phyloP scores from a whole-genome alignment of 1,284 basidiomycete species.

The Ustilago tritici region DNA sequence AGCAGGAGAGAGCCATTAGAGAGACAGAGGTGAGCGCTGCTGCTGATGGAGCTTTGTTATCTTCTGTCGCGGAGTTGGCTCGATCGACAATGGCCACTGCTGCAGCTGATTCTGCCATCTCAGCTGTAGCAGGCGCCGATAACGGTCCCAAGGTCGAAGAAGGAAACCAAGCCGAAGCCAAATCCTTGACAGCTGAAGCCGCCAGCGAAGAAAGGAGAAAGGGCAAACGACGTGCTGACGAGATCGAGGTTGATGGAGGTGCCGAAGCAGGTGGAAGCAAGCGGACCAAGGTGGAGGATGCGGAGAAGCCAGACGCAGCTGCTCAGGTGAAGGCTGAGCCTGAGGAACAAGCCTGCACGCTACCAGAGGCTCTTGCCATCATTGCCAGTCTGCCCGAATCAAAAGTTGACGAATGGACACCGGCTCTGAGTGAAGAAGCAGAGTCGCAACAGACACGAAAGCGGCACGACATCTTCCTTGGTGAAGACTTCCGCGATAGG shows the following conservation, averaged over 20 bases:
- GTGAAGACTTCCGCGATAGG: slow-evolving; percentile 66
- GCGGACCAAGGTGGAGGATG: slow-evolving; percentile 22
- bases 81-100: slow-evolving; percentile 21
- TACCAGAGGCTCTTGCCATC: slow-evolving; percentile 25
- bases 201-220: slow-evolving; percentile 1
- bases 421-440: slow-evolving; percentile 24
- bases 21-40: slow-evolving; percentile 34
- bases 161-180: neutral
- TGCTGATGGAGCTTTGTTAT: slow-evolving; percentile 37
- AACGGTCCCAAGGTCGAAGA: neutral
- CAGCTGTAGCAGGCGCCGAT: slow-evolving; percentile 4
- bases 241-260: neutral
- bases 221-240: slow-evolving; percentile 35
- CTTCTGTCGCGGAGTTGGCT: slow-evolving; percentile 47
- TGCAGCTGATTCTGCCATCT: slow-evolving; percentile 6
- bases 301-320: neutral
- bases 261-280: slow-evolving; percentile 11
- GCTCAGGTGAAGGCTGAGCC: neutral
- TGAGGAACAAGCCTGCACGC: slow-evolving; percentile 12
- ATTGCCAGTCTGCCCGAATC: slow-evolving; percentile 22
- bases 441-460: slow-evolving; percentile 3
- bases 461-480: slow-evolving; percentile 64
- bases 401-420: slow-evolving; percentile 36
- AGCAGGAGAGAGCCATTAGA: slow-evolving; percentile 30
- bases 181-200: neutral